Base-by-base conservation (phyloP, 2,329 filamentous ascomycete species). In the Microthyrium microscopicum region DNA sequence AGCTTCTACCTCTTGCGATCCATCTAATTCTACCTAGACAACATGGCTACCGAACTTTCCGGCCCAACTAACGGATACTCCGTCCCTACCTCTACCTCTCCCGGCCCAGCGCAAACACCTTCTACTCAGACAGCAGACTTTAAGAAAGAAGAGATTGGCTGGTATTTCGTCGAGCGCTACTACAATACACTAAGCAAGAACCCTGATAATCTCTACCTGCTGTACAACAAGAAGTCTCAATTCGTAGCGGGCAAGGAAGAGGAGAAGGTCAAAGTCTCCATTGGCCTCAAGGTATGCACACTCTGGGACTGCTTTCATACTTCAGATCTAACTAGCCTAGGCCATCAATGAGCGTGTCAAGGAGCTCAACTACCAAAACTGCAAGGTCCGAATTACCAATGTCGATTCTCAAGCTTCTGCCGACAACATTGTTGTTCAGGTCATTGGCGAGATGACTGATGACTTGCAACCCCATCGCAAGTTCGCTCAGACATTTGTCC, bases 141-240 rank as follows among this genome's bases (percentile, higher is more conserved):
- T 41, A 64, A 62, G 47, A 94, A 93, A 65, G 84, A 93, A 55
- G 83, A 95, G 63, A 84, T 98, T 45, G 89, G 84, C 58, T 98
- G 89, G 89, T 95, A 87, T 64, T 98, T 98, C 47, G 89, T 98
- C 38, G 85, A 95, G 70, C 84, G 93, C 60, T 98, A 94, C 68
- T 98, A 98, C 63, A 95, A 82, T 46, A 98, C 84, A 41, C 64
- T 98, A 52, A 94, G 85, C 73, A 85, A 87, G 60, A 80, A 66
- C 44, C 85, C 89, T 16, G 84, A 93, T 53, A 91, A 89, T 61
- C 79, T 98, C 48, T 87, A 84, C 53, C 62, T 95, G 34, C 98
- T 94, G 68, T 95, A 95, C 62, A 79, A 82, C 62, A 93, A 93
- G 61, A 77, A 76, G 44, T 95, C 89, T 36, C 85, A 94, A 60